A percentile compares a stretch with the other conserved stretches of the same genome.
Evolutionary conservation across 2,329 filamentous ascomycete species (phyloP).

Genomic region (Cadophora gregata): DNA sequence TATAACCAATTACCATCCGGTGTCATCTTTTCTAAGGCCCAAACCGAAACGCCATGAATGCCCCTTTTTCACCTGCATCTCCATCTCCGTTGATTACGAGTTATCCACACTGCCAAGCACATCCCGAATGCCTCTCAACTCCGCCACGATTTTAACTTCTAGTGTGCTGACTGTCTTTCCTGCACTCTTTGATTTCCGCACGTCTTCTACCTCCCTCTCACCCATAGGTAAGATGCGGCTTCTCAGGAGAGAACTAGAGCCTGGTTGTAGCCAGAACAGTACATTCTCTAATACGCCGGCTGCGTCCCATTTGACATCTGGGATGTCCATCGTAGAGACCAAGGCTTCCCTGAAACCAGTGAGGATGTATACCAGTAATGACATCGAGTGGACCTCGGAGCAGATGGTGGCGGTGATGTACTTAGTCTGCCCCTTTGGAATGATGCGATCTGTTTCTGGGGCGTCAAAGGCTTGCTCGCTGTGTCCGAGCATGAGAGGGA

Average conservation of each 20-base stretch:
- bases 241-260: constrained; percentile 70
- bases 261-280: constrained; percentile 73
- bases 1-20: neutral
- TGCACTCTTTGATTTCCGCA: constrained; percentile 48
- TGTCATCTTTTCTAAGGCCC: constrained; percentile 2
- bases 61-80: neutral
- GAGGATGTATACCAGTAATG: constrained; percentile 77
- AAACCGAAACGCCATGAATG: constrained; percentile 16
- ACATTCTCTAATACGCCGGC: constrained; percentile 78
- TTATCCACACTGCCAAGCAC: constrained; percentile 38
- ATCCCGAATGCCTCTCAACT: constrained; percentile 56
- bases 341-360: constrained; percentile 63
- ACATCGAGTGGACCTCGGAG: constrained; percentile 79
- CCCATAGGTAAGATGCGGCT: constrained; percentile 77
- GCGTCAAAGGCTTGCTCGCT: constrained; percentile 76
- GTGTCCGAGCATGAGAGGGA: constrained; percentile 76
- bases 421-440: constrained; percentile 54
- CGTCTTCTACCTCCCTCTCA: constrained; percentile 71
- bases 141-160: constrained; percentile 73
- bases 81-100: neutral
- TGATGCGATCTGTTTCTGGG: constrained; percentile 58
- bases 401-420: constrained; percentile 76
- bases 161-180: constrained; percentile 26
- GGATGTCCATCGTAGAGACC: constrained; percentile 73
- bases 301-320: constrained; percentile 77